Evolutionary conservation across 805 yeast species (phyloP).

Genomic region (Cyberlindnera sargentensis): DNA sequence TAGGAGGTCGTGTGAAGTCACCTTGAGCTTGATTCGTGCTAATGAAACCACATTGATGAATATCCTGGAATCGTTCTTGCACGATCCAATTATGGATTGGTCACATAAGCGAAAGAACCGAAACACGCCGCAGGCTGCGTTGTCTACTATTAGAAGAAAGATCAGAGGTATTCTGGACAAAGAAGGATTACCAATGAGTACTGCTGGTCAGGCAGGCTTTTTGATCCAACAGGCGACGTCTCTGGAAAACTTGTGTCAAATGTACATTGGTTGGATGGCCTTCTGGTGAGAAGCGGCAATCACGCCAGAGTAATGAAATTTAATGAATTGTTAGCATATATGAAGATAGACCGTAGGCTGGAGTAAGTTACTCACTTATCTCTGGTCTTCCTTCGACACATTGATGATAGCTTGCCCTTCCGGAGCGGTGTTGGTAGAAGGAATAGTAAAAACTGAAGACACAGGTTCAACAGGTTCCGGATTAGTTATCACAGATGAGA

Average conservation of each 20-base stretch:
- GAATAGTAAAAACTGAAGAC: no score
- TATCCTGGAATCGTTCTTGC: conserved; percentile 82
- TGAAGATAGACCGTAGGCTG: no score
- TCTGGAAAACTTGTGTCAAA: conserved; percentile 60
- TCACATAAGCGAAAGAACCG: conserved; percentile 34
- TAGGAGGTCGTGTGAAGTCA: conserved; percentile 78
- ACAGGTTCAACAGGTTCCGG: no score
- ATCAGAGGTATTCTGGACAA: conserved; percentile 76
- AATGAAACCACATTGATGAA: conserved; percentile 85
- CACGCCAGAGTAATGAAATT: not conserved
- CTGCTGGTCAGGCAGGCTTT: conserved; percentile 88
- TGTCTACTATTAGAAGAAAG: conserved; percentile 67
- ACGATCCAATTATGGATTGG: conserved; percentile 90
- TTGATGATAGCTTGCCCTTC: no score
- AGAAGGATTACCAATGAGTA: conserved; percentile 82
- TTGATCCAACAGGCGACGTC: conserved; percentile 78
- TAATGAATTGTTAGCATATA: not conserved
- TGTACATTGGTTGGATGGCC: conserved; percentile 95
- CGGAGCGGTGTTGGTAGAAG: no score
- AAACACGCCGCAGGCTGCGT: conserved; percentile 56
- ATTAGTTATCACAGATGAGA: no score
- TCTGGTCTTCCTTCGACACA: not conserved
- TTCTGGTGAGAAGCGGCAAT: conserved; percentile 32
- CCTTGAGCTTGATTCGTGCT: conserved; percentile 60
- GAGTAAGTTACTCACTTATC: no score